Conservation (phyloP, 306 rosid genomes). For the Gillenia trifoliata region DNA sequence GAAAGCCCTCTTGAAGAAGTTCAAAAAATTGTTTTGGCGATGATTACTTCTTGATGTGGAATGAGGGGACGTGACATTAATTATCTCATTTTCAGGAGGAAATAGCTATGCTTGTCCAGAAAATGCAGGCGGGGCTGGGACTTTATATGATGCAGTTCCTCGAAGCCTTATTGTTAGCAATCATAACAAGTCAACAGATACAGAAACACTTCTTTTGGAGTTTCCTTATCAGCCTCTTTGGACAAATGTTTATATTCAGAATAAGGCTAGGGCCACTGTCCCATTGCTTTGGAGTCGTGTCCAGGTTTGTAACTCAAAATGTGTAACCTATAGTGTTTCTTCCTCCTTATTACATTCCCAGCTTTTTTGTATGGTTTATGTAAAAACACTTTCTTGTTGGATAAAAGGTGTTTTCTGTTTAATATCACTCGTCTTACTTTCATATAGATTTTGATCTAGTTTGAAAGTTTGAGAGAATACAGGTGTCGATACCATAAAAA, state of each 20-base stretch:
- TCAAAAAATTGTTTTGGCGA: neutral
- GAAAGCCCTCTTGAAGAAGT: neutral
- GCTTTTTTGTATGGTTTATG: neutral
- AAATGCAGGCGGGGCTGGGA: slow-evolving; percentile 97
- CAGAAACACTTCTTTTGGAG: slow-evolving; percentile 93
- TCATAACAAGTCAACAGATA: slow-evolving; percentile 76
- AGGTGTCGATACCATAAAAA: neutral
- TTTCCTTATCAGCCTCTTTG: slow-evolving; percentile 93
- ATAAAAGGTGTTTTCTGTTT: neutral
- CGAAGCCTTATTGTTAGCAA: slow-evolving; percentile 79
- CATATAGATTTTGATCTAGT: neutral
- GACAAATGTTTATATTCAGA: slow-evolving; percentile 88
- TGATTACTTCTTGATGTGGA: neutral
- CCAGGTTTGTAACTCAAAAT: slow-evolving; percentile 64
- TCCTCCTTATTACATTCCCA: neutral
- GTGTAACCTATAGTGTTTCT: neutral
- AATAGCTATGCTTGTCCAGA: slow-evolving; percentile 72
- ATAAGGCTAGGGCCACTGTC: slow-evolving; percentile 92
- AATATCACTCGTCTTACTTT: neutral
- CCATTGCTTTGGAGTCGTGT: slow-evolving; percentile 99
- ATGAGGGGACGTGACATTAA: slow-evolving; percentile 5
- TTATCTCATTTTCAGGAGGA: slow-evolving; percentile 63
- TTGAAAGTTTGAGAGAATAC: neutral
- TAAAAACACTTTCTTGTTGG: neutral
- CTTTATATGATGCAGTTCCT: slow-evolving; percentile 94